phyloP scores from a whole-genome alignment of 1,284 basidiomycete genomes.

The Pyrrhoderma lamaoense region DNA sequence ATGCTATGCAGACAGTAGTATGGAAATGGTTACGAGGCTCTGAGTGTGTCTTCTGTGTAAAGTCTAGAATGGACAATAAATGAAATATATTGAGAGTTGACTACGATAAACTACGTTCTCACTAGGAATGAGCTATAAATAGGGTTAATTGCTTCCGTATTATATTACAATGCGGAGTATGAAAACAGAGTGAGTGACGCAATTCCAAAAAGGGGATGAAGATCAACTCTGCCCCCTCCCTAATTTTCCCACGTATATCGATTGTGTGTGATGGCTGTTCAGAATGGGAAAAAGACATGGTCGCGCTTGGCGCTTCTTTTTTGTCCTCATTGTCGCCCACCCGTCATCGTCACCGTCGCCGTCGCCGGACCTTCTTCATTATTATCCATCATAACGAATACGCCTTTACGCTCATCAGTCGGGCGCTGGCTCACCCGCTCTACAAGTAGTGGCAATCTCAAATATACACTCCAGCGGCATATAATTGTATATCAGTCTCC shows the following conservation, averaged over 20 bases:
- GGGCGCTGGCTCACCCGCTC: slow-evolving; percentile 14
- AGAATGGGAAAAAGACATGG: neutral
- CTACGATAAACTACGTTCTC: no score
- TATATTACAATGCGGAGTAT: no score
- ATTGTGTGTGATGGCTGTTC: slow-evolving; percentile 5
- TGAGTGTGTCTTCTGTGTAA: no score
- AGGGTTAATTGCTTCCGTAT: no score
- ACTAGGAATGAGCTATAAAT: no score
- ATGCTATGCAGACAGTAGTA: no score
- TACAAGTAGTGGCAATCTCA: neutral
- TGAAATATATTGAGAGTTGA: no score
- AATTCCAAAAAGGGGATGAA: neutral
- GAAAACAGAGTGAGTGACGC: neutral
- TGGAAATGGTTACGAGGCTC: no score
- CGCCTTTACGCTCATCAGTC: neutral
- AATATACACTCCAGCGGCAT: neutral
- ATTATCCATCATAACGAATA: no score
- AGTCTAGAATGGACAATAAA: no score
- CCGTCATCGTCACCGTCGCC: slow-evolving; percentile 2
- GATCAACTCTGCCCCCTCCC: no score
- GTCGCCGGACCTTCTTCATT: neutral
- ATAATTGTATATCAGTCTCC: neutral
- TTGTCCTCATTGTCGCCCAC: neutral
- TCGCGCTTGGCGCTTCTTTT: neutral
- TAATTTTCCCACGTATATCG: neutral